Base-by-base conservation (phyloP, 2,329 filamentous ascomycete species). In the Pseudocercospora macadamiae region DNA sequence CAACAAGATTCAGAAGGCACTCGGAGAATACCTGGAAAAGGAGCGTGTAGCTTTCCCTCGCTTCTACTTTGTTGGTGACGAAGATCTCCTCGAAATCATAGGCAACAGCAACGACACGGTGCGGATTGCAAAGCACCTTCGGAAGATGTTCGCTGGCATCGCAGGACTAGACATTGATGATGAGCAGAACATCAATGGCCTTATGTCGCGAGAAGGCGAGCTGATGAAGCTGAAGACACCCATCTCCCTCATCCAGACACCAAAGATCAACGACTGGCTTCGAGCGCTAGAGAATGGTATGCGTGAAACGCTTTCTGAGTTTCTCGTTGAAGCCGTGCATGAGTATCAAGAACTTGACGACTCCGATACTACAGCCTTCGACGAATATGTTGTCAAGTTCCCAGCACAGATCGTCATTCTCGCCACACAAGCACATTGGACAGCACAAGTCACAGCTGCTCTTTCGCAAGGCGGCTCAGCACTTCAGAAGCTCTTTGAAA, bases 1-100 rank as follows among this genome's bases (percentile, higher is more conserved):
- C 57, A 96, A 96, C 84, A 97, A 97, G 82, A 99, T 99, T 61
- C 95, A 99, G 71, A 99, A 99, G 77, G 96, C 96, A 2, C 85
- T 99, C 8, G 95, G 95, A 76, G 95, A 99, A 78, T 99, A 99
- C 70, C 86, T 99, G 32, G 96, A 99, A 76, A 93, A 95, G 71
- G 95, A 99, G 77, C 88, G 95, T 76, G 90, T 97, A 0, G 96
- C 93, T 0, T 99, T 99, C 79, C 95, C 95, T 44, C 88, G 95
- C 59, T 99, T 99, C 81, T 99, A 99, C 80, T 99, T 99, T 69
- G 96, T 99, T 57, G 95, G 95, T 74, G 96, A 99, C 70, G 96
- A 99, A 73, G 95, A 99, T 76, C 80, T 99, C 57, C 83, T 99
- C 21, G 95, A 99, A 75, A 99, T 99, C 78, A 99, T 99, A 65